Conservation (phyloP, 306 rosid genomes). For the Acacia confusa region DNA sequence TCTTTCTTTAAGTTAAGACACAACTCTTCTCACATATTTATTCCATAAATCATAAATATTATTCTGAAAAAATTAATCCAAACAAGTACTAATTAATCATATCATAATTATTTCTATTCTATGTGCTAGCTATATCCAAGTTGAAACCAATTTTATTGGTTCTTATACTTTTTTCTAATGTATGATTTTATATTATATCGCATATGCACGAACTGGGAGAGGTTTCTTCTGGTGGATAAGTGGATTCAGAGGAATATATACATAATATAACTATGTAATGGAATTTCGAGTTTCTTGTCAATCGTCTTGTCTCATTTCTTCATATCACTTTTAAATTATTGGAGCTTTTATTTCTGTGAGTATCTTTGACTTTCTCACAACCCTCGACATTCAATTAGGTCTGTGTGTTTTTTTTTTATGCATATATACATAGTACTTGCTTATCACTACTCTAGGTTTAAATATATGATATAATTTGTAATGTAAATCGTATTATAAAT, state of each 20-base stretch:
- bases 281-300: constrained; percentile 36
- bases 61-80: no score
- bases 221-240: constrained; percentile 6
- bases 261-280: constrained; percentile 28
- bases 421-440: background rate
- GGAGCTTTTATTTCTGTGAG: constrained; percentile 5
- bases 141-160: constrained; percentile 37
- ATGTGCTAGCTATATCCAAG: constrained; percentile 31
- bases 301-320: constrained; percentile 4
- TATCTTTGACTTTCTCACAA: constrained; percentile 33
- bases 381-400: constrained; percentile 8
- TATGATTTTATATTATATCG: background rate
- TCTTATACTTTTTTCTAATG: background rate
- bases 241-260: constrained; percentile 48
- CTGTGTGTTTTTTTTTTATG: background rate
- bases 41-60: no score
- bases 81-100: background rate
- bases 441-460: no score
- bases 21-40: no score
- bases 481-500: no score
- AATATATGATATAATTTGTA: no score
- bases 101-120: constrained; percentile 27
- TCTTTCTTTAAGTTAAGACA: no score
- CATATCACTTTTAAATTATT: constrained; percentile 22
- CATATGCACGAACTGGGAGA: constrained; percentile 31